These are phyloP conservation scores for Gossypium rotundifolium DNA, from an alignment of 345 rosid species.

Conservation along the genomic window DNA sequence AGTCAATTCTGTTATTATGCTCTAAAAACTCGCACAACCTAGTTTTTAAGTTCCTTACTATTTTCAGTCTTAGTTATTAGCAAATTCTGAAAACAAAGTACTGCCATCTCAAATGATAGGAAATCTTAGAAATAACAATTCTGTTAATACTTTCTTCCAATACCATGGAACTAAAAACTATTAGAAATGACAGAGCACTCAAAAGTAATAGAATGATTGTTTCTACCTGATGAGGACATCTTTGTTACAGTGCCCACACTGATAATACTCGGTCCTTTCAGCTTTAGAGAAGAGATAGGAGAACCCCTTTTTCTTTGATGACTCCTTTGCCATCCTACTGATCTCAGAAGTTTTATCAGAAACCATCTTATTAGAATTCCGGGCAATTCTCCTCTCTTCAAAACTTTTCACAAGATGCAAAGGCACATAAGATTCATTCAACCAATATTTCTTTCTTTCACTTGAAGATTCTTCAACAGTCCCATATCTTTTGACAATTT, in stretches of 20 bases:
- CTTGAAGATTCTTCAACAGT: slow-evolving; percentile 77
- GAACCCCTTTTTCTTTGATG: slow-evolving; percentile 54
- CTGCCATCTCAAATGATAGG: background rate
- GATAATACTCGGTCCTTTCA: slow-evolving; percentile 56
- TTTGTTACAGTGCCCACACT: slow-evolving; percentile 78
- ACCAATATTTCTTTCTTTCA: slow-evolving; percentile 89
- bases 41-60: background rate
- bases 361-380: slow-evolving; percentile 40
- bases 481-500: slow-evolving; percentile 64
- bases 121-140: background rate
- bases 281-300: slow-evolving; percentile 75
- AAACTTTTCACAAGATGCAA: slow-evolving; percentile 85
- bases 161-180: background rate
- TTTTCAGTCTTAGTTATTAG: background rate
- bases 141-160: background rate
- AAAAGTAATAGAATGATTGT: background rate
- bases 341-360: slow-evolving; percentile 37
- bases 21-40: background rate
- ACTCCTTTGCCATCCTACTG: slow-evolving; percentile 27
- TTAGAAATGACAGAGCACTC: background rate
- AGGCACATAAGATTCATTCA: slow-evolving; percentile 70
- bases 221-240: slow-evolving; percentile 64
- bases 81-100: background rate
- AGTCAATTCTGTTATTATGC: background rate
- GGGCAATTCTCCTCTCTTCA: slow-evolving; percentile 86